Evolutionary conservation across 2,329 filamentous ascomycete genomes (phyloP).

Genomic region (Penicillium sp.): DNA sequence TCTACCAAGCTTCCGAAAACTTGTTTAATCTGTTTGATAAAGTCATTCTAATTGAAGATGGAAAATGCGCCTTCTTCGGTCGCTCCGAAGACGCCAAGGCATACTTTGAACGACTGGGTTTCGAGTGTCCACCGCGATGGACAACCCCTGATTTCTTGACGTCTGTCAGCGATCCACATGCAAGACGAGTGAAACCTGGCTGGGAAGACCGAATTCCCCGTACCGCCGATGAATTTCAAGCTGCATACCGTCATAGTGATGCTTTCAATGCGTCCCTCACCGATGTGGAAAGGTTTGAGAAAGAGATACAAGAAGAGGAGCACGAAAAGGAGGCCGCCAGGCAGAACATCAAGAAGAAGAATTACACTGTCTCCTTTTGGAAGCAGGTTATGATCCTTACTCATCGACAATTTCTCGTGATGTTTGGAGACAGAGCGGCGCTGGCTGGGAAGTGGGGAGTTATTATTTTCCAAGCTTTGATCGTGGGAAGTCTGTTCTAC

Average conservation of each 20-base stretch:
- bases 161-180: slow-evolving; percentile 64
- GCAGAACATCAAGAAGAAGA: slow-evolving; percentile 47
- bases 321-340: slow-evolving; percentile 41
- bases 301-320: slow-evolving; percentile 42
- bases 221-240: slow-evolving; percentile 55
- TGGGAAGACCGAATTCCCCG: slow-evolving; percentile 58
- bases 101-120: slow-evolving; percentile 71
- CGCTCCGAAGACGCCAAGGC: slow-evolving; percentile 59
- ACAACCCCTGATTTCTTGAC: slow-evolving; percentile 76
- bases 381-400: slow-evolving; percentile 54
- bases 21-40: slow-evolving; percentile 63
- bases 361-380: slow-evolving; percentile 52
- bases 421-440: slow-evolving; percentile 54
- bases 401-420: slow-evolving; percentile 54
- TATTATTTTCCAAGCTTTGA: slow-evolving; percentile 46
- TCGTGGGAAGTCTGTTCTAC: slow-evolving; percentile 53
- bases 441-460: slow-evolving; percentile 53
- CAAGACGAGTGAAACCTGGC: slow-evolving; percentile 55
- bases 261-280: slow-evolving; percentile 43
- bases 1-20: slow-evolving; percentile 64
- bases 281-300: slow-evolving; percentile 56
- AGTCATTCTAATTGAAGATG: slow-evolving; percentile 64
- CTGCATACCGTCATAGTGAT: slow-evolving; percentile 50
- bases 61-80: slow-evolving; percentile 71
- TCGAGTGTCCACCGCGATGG: slow-evolving; percentile 67